A percentile compares a stretch with the other conserved stretches of the same genome.
These are phyloP conservation scores for Aspergillus hancockii DNA, from an alignment of 495 filamentous ascomycete species.

Conservation along the genomic window DNA sequence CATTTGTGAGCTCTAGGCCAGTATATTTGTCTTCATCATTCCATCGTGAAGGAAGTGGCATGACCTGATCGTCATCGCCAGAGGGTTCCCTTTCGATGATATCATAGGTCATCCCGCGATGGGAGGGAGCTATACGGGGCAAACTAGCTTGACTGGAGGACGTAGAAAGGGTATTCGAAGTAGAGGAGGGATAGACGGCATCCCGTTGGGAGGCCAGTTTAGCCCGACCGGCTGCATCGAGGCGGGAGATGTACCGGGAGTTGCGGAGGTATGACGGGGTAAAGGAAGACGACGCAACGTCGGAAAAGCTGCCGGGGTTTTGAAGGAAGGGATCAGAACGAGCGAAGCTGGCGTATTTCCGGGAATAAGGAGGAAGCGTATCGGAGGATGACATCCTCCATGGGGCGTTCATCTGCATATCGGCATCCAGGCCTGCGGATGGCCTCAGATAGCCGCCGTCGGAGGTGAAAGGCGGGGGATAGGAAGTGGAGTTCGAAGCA, in stretches of 20 bases:
- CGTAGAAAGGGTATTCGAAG: conserved; percentile 54
- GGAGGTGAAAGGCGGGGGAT: conserved; percentile 37
- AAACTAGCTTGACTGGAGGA: conserved; percentile 64
- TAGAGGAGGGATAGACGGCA: conserved; percentile 36
- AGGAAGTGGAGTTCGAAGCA: conserved; percentile 48
- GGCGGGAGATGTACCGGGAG: conserved; percentile 73
- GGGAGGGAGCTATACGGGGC: conserved; percentile 67
- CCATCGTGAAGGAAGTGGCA: conserved; percentile 80
- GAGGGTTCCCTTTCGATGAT: conserved; percentile 76
- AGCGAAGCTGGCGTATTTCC: conserved; percentile 57
- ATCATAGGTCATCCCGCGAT: conserved; percentile 82
- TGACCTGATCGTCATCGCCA: conserved; percentile 54
- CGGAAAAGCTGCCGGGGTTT: conserved; percentile 26
- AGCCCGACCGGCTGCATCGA: conserved; percentile 67
- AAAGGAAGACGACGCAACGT: conserved; percentile 56
- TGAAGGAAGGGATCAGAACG: conserved; percentile 33
- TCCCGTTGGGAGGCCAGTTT: conserved; percentile 56
- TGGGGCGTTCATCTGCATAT: conserved; percentile 46
- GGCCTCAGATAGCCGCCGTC: conserved; percentile 38
- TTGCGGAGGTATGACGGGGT: conserved; percentile 78
- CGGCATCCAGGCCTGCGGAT: conserved; percentile 47
- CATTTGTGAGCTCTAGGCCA: conserved; percentile 71
- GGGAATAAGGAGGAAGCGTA: conserved; percentile 57
- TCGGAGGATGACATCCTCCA: conserved; percentile 40
- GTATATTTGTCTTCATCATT: conserved; percentile 72